These are phyloP conservation scores for Mycena vulgaris DNA, from an alignment of 768 basidiomycete genomes.

Conservation along the genomic window DNA sequence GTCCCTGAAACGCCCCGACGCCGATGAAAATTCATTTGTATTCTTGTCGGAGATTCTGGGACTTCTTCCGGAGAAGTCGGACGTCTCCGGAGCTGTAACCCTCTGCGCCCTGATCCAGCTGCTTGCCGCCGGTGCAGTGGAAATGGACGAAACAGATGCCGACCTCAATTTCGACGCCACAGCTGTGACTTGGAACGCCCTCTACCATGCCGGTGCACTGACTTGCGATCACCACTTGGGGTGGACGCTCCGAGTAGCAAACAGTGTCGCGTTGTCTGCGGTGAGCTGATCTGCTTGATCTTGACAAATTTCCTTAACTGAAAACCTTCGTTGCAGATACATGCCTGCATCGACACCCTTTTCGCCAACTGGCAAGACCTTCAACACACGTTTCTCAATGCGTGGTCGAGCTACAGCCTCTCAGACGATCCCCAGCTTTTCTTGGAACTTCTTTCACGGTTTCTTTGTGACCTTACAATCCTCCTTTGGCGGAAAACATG, in stretches of 20 bases:
- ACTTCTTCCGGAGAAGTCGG: conserved; percentile 7
- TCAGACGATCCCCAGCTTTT: background rate
- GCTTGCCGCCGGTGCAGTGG: conserved; percentile 16
- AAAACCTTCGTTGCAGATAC: background rate
- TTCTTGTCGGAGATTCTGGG: conserved; percentile 3
- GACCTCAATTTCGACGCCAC: background rate
- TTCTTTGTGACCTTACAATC: background rate
- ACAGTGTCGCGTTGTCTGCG: background rate
- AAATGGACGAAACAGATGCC: background rate
- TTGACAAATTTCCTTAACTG: background rate
- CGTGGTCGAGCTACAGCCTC: no score
- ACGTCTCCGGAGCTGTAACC: background rate
- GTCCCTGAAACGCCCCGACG: background rate
- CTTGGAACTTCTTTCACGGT: background rate
- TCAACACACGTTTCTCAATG: background rate
- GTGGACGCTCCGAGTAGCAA: background rate
- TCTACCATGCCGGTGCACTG: conserved; percentile 14
- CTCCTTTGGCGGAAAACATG: background rate
- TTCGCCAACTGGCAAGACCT: background rate
- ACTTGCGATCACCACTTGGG: background rate
- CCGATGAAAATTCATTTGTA: background rate
- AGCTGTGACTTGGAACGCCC: background rate
- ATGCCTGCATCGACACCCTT: background rate
- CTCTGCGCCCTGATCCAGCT: conserved; percentile 17
- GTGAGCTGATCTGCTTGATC: background rate